Evolutionary conservation across 176 grass and related monocot genomes (phyloP).

Genomic region (Oryza longistaminata): DNA sequence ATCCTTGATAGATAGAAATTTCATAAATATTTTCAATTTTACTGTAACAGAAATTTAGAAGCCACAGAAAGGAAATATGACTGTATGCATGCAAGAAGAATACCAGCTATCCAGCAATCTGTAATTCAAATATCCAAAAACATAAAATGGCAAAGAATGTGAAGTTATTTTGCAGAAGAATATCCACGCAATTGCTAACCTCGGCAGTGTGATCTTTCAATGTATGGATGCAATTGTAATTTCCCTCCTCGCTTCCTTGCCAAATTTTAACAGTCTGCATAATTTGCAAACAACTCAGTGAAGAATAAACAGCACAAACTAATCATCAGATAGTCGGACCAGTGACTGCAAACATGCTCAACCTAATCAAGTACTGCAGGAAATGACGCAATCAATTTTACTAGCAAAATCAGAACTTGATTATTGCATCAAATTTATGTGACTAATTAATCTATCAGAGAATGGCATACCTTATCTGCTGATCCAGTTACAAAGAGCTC

Average conservation of each 20-base stretch:
- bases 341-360: background rate
- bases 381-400: background rate
- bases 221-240: conserved; percentile 69
- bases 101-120: background rate
- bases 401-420: conserved; percentile 5
- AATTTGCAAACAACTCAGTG: conserved; percentile 45
- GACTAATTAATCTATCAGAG: conserved; percentile 1
- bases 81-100: background rate
- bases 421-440: conserved; percentile 7
- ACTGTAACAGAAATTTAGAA: background rate
- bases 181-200: conserved; percentile 46
- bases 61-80: background rate
- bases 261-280: conserved; percentile 95
- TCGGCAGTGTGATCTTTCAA: conserved; percentile 86
- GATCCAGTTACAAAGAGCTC: conserved; percentile 82
- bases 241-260: conserved; percentile 83
- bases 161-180: background rate
- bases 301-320: conserved; percentile 16
- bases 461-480: conserved; percentile 73
- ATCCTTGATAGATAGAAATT: background rate
- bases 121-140: background rate
- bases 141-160: background rate
- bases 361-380: background rate
- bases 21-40: conserved; percentile 1
- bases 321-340: background rate